phyloP scores from a whole-genome alignment of 2,329 filamentous ascomycete species.

The Neofusicoccum sp. region DNA sequence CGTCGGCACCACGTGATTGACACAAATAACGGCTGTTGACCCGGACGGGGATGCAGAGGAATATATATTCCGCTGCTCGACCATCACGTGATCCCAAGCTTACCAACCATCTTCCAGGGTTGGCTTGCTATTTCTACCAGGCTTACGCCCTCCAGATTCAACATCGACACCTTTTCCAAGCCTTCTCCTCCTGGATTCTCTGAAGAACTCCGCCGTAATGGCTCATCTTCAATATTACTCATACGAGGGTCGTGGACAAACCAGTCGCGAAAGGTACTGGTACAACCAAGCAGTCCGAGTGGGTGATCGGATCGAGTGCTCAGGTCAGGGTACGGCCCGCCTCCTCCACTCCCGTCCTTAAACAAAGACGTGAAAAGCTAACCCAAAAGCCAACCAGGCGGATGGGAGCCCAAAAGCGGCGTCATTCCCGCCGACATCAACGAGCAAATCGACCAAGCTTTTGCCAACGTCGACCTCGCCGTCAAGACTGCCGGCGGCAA shows the following conservation, averaged over 20 bases:
- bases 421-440: slow-evolving; percentile 29
- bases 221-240: slow-evolving; percentile 37
- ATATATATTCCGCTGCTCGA: slow-evolving; percentile 11
- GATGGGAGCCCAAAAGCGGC: slow-evolving; percentile 35
- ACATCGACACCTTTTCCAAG: not conserved
- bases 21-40: no score
- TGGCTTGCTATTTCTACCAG: no score
- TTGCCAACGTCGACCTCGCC: slow-evolving; percentile 58
- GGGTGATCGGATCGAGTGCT: slow-evolving; percentile 37
- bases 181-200: not conserved
- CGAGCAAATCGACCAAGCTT: slow-evolving; percentile 48
- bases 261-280: slow-evolving; percentile 34
- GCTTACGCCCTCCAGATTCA: no score
- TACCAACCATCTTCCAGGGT: not conserved
- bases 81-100: not conserved
- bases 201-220: slow-evolving; percentile 21
- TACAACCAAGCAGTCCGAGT: slow-evolving; percentile 42
- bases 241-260: slow-evolving; percentile 44
- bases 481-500: slow-evolving; percentile 58
- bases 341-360: not conserved
- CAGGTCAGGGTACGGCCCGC: slow-evolving; percentile 38
- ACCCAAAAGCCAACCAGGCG: slow-evolving; percentile 29
- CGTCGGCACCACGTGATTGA: no score
- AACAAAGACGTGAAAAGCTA: not conserved
- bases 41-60: no score